Base-by-base conservation (phyloP, 2,329 filamentous ascomycete species). In the Metarhizium brunneum region DNA sequence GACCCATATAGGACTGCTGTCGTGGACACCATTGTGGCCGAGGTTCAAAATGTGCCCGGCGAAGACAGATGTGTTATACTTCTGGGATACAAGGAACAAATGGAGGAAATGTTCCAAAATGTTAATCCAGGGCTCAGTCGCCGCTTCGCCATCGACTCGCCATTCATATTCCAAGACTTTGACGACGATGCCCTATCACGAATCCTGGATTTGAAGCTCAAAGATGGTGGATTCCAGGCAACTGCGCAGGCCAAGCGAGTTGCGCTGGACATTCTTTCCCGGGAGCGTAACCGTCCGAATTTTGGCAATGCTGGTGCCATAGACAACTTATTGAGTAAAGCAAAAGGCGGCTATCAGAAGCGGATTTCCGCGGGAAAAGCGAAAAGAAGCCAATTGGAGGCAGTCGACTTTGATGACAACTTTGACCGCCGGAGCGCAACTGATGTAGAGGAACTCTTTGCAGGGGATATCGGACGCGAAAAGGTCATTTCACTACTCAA, bases 241-340 rank as follows among this genome's bases (percentile, higher is more conserved):
- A 84, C 81, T 0, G 67, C 72, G 1, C 65, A 75, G 30, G 86
- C 76, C 0, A 78, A 77, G 53, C 65, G 68, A 0, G 79, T 81
- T 0, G 84, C 80, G 0, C 69, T 84, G 56, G 82, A 85, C 3
- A 72, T 85, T n/a, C 72, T 92, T 0, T 69, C 71, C 6, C 76
- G 84, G 4, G 78, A 80, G 1, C 79, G 85, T 0, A 86, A 86
- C 59, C 75, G 81, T 0, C 80, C 82, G 0, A 80, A 90, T 62
- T 91, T 91, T 69, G 86, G 86, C 1, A 92, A 92, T 61, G 88
- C 80, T 2, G 87, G 88, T 0, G 86, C 88, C 56, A 77, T 92
- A 1, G 85, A 91, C 55, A 90, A 80, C 38, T 63, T 89, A 0
- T 71, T 89, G 0, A 75, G 81, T 51, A 65, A 66, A 1, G 80